A percentile compares a stretch with the other conserved stretches of the same genome.
These are phyloP conservation scores for Fusarium chlamydosporum DNA, from an alignment of 2,329 filamentous ascomycete species.

Conservation along the genomic window DNA sequence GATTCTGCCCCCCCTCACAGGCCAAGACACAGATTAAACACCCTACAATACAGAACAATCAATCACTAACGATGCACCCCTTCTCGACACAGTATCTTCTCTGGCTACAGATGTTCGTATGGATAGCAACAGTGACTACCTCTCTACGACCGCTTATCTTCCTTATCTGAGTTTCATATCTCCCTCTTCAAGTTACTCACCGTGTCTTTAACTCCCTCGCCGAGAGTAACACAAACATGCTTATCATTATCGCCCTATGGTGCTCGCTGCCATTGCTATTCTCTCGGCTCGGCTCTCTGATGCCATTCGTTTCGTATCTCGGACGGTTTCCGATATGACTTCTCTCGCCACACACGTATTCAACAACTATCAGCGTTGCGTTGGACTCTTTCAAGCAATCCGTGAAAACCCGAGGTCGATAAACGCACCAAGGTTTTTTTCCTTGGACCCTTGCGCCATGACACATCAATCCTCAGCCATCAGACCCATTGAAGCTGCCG, in stretches of 20 bases:
- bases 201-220: conserved; percentile 35
- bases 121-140: conserved; percentile 16
- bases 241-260: conserved; percentile 32
- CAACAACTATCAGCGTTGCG: conserved; percentile 1
- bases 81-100: conserved; percentile 5
- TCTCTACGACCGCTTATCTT: conserved; percentile 31
- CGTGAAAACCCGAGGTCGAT: conserved; percentile 31
- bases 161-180: conserved; percentile 36
- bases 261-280: conserved; percentile 1
- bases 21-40: not conserved
- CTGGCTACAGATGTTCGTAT: conserved; percentile 2
- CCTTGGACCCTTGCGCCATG: conserved; percentile 35
- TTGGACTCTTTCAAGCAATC: conserved; percentile 13
- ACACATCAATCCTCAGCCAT: conserved; percentile 34
- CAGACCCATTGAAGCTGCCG: conserved; percentile 24
- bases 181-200: conserved; percentile 6
- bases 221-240: conserved; percentile 29
- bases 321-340: conserved; percentile 42
- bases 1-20: conserved; percentile 8
- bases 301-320: conserved; percentile 32
- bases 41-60: conserved; percentile 10
- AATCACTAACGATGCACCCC: conserved; percentile 33
- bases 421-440: conserved; percentile 11
- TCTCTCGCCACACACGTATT: conserved; percentile 35
- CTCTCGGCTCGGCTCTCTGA: conserved; percentile 19